A percentile compares a stretch with the other conserved stretches of the same genome.
Evolutionary conservation across 768 basidiomycete genomes (phyloP).

Genomic region (Leucocoprinus leucothites): DNA sequence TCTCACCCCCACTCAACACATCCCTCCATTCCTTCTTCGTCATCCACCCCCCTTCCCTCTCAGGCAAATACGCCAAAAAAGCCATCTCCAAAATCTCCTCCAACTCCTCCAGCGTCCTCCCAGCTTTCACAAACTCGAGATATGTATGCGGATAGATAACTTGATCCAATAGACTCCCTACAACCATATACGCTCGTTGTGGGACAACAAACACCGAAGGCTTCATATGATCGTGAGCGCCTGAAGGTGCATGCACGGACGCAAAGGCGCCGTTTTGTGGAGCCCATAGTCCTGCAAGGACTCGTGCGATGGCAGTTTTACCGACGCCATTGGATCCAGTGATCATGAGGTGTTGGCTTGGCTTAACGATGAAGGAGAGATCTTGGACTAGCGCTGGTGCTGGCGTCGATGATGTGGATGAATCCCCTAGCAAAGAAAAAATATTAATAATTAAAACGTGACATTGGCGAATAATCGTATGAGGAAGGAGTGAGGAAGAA

Average conservation of each 20-base stretch:
- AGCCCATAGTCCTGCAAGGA: constrained; percentile 89
- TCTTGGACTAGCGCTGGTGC: constrained; percentile 56
- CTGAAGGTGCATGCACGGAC: constrained; percentile 18
- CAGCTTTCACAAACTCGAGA: constrained; percentile 60
- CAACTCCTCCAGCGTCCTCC: constrained; percentile 64
- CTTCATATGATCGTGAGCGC: constrained; percentile 32
- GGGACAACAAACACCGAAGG: constrained; percentile 81
- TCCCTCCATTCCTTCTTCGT: constrained; percentile 96
- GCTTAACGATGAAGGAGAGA: constrained; percentile 57
- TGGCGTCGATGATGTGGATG: neutral
- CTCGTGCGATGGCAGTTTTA: constrained; percentile 85
- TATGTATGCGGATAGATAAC: constrained; percentile 91
- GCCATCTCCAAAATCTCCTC: constrained; percentile 77
- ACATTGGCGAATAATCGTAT: no score
- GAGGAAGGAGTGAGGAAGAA: no score
- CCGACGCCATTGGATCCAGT: constrained; percentile 93
- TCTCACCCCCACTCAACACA: constrained; percentile 94
- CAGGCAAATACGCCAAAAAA: constrained; percentile 81
- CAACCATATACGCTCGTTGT: constrained; percentile 90
- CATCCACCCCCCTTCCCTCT: constrained; percentile 85
- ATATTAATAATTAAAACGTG: no score
- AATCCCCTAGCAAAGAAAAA: no score
- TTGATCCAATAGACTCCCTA: constrained; percentile 87
- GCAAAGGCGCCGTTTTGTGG: constrained; percentile 33
- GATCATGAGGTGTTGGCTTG: constrained; percentile 89